Conservation (phyloP, 2,329 filamentous ascomycete species). For the Venturia pyrina region DNA sequence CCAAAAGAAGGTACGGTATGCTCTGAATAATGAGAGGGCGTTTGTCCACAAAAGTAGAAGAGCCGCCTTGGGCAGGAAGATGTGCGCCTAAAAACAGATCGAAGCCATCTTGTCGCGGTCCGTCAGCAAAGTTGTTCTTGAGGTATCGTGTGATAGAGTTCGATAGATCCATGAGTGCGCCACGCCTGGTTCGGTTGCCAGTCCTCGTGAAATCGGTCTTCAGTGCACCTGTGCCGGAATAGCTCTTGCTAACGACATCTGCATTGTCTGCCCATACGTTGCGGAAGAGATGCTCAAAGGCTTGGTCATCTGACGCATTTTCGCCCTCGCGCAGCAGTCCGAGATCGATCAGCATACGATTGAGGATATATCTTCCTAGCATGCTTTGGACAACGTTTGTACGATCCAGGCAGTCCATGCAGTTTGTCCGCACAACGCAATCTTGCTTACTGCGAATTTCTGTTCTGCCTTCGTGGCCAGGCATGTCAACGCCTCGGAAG, state of each 20-base stretch:
- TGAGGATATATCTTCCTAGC: conserved; percentile 81
- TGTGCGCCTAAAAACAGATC: conserved; percentile 89
- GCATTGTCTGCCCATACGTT: conserved; percentile 99
- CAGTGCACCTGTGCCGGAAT: conserved; percentile 91
- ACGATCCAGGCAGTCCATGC: conserved; percentile 97
- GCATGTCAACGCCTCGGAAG: conserved; percentile 84
- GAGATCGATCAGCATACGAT: conserved; percentile 77
- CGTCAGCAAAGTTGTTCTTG: conserved; percentile 89
- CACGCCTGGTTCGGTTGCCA: conserved; percentile 75
- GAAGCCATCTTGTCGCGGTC: conserved; percentile 88
- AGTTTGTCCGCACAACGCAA: conserved; percentile 91
- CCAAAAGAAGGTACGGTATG: conserved; percentile 83
- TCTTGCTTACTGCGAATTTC: conserved; percentile 76
- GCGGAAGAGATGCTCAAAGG: conserved; percentile 85
- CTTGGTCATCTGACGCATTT: conserved; percentile 66
- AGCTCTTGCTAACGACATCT: conserved; percentile 83
- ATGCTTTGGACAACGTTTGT: conserved; percentile 98
- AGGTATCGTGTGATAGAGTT: conserved; percentile 86
- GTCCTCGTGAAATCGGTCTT: conserved; percentile 98
- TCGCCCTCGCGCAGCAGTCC: conserved; percentile 69
- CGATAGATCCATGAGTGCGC: conserved; percentile 74
- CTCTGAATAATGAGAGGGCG: conserved; percentile 81
- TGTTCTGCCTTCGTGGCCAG: conserved; percentile 61
- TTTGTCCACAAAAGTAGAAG: conserved; percentile 64
- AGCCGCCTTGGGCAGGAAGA: conserved; percentile 58